Evolutionary conservation across 441 rosid species (phyloP).

Genomic region (Gossypium davidsonii): DNA sequence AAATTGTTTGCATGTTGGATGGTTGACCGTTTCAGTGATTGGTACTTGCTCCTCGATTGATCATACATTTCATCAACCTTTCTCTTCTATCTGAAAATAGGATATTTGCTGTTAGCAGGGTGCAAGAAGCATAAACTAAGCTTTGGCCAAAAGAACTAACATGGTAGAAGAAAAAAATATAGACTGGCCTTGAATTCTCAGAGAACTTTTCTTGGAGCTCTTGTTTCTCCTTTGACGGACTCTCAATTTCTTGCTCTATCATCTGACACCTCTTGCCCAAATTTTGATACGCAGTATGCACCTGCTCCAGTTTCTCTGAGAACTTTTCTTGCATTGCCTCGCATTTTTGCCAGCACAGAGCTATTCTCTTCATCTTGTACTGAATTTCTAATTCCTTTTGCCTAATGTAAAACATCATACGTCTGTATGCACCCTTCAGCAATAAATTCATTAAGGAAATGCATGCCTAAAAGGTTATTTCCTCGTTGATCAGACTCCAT

Average conservation of each 20-base stretch:
- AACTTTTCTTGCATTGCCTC: constrained; percentile 85
- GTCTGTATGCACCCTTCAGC: constrained; percentile 90
- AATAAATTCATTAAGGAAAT: constrained; percentile 50
- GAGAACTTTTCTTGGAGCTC: constrained; percentile 92
- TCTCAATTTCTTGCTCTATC: constrained; percentile 86
- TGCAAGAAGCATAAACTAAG: constrained; percentile 8
- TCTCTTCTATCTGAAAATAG: constrained; percentile 68
- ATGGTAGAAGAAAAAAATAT: background rate
- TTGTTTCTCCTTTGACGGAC: constrained; percentile 77
- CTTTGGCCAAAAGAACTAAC: background rate
- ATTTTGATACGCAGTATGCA: constrained; percentile 83
- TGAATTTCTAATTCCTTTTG: constrained; percentile 96
- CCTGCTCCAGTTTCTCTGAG: constrained; percentile 84
- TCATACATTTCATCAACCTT: constrained; percentile 98
- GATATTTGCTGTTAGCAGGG: constrained; percentile 9
- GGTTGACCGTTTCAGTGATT: constrained; percentile 71
- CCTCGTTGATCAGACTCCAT: background rate
- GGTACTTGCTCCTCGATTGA: constrained; percentile 69
- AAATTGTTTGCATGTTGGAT: constrained; percentile 69
- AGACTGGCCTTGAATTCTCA: constrained; percentile 74
- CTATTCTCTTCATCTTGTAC: constrained; percentile 71
- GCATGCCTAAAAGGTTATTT: constrained; percentile 7
- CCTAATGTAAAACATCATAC: constrained; percentile 78
- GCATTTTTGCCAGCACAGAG: constrained; percentile 82
- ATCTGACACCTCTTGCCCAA: constrained; percentile 77